These are phyloP conservation scores for Ulota crispa DNA, from an alignment of 225 moss, liverwort and hornwort genomes.

Conservation along the genomic window DNA sequence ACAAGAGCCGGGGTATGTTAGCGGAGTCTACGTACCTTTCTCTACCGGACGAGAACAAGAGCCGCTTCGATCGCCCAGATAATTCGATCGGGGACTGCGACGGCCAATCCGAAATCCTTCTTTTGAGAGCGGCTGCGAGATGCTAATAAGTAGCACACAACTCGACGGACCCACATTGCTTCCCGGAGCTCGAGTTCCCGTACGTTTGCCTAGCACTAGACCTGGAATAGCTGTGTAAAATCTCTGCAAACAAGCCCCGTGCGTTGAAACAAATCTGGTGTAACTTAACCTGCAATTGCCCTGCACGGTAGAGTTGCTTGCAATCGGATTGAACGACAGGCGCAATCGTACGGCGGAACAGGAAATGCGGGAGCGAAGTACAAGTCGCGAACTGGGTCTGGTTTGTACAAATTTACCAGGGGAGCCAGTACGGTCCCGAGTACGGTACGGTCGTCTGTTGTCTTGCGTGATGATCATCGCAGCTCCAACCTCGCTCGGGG, in stretches of 20 bases:
- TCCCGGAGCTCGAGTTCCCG: background rate
- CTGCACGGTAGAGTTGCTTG: background rate
- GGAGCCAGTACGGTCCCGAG: too few relatives aligned
- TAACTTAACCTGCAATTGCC: too few relatives aligned
- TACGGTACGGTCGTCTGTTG: conserved; percentile 13
- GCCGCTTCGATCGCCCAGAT: too few relatives aligned
- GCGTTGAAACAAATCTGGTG: background rate
- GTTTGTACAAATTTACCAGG: background rate
- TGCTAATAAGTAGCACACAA: conserved; percentile 21
- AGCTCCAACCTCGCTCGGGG: background rate
- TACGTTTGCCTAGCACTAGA: too few relatives aligned
- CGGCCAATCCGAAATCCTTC: background rate
- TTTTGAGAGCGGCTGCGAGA: conserved; percentile 38
- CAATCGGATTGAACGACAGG: background rate
- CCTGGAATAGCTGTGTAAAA: too few relatives aligned
- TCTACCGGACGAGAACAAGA: background rate
- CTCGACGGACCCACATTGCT: conserved; percentile 10
- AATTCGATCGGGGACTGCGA: conserved; percentile 2
- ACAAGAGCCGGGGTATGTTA: background rate
- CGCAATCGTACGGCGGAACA: background rate
- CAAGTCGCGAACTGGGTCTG: background rate
- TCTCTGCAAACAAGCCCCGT: background rate
- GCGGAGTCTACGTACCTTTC: background rate
- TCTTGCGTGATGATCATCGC: background rate
- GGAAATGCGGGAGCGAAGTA: background rate